Evolutionary conservation across 495 filamentous ascomycete species (phyloP).

Genomic region (Hypoxylon perforatum): DNA sequence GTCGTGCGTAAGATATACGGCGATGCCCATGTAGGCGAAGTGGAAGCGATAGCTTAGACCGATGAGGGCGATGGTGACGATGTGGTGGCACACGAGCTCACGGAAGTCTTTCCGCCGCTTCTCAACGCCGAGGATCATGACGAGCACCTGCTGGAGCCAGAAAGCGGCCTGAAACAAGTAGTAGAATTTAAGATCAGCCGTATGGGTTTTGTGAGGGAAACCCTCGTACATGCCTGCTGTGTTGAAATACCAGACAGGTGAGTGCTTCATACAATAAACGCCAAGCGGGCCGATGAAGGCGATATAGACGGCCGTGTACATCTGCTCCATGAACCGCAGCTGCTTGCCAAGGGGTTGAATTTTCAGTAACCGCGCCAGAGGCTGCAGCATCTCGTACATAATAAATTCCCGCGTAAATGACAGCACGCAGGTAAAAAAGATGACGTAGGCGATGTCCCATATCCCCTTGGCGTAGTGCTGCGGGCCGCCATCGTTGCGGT

Average conservation of each 20-base stretch:
- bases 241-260: constrained; percentile 97
- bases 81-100: constrained; percentile 93
- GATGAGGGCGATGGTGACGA: constrained; percentile 91
- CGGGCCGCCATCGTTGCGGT: constrained; percentile 58
- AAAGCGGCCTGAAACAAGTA: constrained; percentile 96
- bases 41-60: constrained; percentile 94
- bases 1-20: constrained; percentile 96
- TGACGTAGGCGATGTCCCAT: constrained; percentile 85
- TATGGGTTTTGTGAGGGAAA: constrained; percentile 91
- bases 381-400: constrained; percentile 92
- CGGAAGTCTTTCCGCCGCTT: constrained; percentile 96
- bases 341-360: constrained; percentile 83
- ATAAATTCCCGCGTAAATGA: constrained; percentile 95
- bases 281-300: constrained; percentile 84
- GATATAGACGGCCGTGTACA: constrained; percentile 96
- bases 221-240: constrained; percentile 88
- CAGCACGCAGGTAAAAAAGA: constrained; percentile 89
- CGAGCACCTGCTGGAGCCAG: constrained; percentile 95
- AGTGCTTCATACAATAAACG: constrained; percentile 89
- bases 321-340: constrained; percentile 95
- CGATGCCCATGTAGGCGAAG: constrained; percentile 97
- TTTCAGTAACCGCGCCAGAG: constrained; percentile 75
- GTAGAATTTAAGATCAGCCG: constrained; percentile 90
- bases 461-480: constrained; percentile 90
- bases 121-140: constrained; percentile 90